Evolutionary conservation across 345 rosid species (phyloP).

Genomic region (Draba incana): DNA sequence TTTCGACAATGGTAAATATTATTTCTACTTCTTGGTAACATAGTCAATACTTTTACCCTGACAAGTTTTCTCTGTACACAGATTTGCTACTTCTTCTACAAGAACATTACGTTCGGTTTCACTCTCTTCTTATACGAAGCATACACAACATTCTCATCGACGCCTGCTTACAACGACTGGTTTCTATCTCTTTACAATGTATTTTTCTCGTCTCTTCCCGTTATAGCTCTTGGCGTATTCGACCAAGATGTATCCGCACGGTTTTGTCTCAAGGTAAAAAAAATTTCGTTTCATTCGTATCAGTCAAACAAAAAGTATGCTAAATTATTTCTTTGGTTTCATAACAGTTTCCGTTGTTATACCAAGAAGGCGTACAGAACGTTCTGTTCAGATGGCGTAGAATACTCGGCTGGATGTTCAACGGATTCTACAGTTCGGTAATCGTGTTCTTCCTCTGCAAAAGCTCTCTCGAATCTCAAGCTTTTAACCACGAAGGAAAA

Average conservation of each 20-base stretch:
- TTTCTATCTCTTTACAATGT: constrained; percentile 75
- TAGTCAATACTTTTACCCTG: constrained; percentile 3
- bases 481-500: constrained; percentile 64
- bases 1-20: constrained; percentile 74
- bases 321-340: constrained; percentile 11
- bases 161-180: constrained; percentile 85
- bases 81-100: constrained; percentile 99
- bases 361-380: constrained; percentile 92
- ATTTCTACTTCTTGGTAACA: constrained; percentile 4
- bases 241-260: constrained; percentile 91
- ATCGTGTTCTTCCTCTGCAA: constrained; percentile 73
- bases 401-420: constrained; percentile 79
- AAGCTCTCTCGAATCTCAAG: constrained; percentile 64
- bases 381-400: constrained; percentile 84
- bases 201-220: constrained; percentile 83
- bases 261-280: constrained; percentile 70
- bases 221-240: constrained; percentile 77
- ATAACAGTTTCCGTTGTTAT: constrained; percentile 85
- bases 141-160: constrained; percentile 74
- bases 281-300: background rate
- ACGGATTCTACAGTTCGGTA: constrained; percentile 62
- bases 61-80: constrained; percentile 41
- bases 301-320: background rate
- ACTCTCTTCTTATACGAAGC: constrained; percentile 74
- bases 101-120: constrained; percentile 81